Evolutionary conservation across 2,329 filamentous ascomycete species (phyloP).

Genomic region (Fusarium nurragi): DNA sequence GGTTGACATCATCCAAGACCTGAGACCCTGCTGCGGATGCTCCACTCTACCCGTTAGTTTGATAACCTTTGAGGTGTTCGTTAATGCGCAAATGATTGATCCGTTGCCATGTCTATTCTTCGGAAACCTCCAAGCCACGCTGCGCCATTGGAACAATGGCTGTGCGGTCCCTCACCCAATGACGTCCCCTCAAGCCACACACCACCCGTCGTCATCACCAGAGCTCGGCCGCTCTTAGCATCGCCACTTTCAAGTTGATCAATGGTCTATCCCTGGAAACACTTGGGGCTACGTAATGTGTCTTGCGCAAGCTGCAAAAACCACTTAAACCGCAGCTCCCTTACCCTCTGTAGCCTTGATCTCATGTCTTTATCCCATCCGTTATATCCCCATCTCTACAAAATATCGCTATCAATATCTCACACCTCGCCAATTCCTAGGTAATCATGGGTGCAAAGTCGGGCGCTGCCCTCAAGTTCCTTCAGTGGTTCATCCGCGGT

Average conservation of each 20-base stretch:
- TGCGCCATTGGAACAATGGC: conserved; percentile 26
- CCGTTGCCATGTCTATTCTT: too few species aligned
- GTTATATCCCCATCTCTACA: background rate
- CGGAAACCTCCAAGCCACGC: conserved; percentile 20
- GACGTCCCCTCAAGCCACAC: conserved; percentile 5
- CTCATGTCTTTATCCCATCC: background rate
- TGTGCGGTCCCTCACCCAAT: conserved; percentile 23
- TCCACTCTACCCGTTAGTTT: background rate
- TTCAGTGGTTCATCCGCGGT: conserved; percentile 76
- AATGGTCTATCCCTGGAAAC: conserved; percentile 3
- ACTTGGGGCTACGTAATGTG: conserved; percentile 32
- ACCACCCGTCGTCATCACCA: conserved; percentile 28
- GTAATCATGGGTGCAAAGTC: conserved; percentile 46
- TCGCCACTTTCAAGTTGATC: conserved; percentile 29
- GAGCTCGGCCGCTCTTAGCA: conserved; percentile 3
- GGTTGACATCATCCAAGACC: conserved; percentile 31
- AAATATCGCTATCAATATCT: too few species aligned
- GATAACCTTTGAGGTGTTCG: background rate
- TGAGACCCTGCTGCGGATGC: conserved; percentile 27
- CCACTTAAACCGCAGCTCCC: conserved; percentile 27
- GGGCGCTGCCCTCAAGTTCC: conserved; percentile 69
- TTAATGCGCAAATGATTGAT: background rate
- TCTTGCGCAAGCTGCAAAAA: conserved; percentile 31
- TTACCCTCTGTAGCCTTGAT: background rate
- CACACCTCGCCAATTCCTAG: too few species aligned